Evolutionary conservation across 768 basidiomycete genomes (phyloP).

Genomic region (Chiua virens): DNA sequence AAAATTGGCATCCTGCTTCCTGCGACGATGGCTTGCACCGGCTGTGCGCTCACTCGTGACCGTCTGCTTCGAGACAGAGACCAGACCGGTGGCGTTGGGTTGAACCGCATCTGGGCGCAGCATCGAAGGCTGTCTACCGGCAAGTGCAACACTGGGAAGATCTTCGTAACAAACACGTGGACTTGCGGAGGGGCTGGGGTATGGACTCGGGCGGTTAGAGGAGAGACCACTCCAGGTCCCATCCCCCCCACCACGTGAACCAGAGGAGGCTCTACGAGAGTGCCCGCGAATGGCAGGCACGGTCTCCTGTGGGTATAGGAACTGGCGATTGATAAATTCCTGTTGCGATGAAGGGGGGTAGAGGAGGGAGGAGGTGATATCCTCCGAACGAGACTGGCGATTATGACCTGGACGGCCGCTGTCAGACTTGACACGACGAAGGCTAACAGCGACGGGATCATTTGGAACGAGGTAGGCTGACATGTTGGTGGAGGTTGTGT

Average conservation of each 20-base stretch:
- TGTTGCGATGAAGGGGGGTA: slow-evolving; percentile 40
- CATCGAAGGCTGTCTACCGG: slow-evolving; percentile 22
- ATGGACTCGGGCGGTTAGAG: slow-evolving; percentile 54
- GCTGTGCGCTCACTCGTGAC: slow-evolving; percentile 91
- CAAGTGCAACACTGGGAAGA: slow-evolving; percentile 37
- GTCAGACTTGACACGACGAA: slow-evolving; percentile 57
- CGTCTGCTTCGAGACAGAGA: slow-evolving; percentile 63
- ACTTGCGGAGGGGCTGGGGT: slow-evolving; percentile 67
- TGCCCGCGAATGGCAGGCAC: slow-evolving; percentile 41
- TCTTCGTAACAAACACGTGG: slow-evolving; percentile 55
- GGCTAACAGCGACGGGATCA: slow-evolving; percentile 25
- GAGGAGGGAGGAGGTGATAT: slow-evolving; percentile 39
- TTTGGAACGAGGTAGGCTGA: slow-evolving; percentile 41
- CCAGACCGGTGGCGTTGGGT: neutral
- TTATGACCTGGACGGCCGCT: slow-evolving; percentile 41
- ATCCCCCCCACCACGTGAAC: slow-evolving; percentile 34
- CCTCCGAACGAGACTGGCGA: slow-evolving; percentile 63
- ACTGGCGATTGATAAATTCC: slow-evolving; percentile 45
- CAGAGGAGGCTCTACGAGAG: slow-evolving; percentile 42
- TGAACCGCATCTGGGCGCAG: slow-evolving; percentile 21
- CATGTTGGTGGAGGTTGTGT: slow-evolving; percentile 33
- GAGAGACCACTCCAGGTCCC: slow-evolving; percentile 34
- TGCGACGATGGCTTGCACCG: slow-evolving; percentile 78
- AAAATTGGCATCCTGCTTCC: slow-evolving; percentile 89
- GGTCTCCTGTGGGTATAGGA: slow-evolving; percentile 41